These are phyloP conservation scores for Papiliotrema flavescens DNA, from an alignment of 1,284 basidiomycete species.

Conservation along the genomic window DNA sequence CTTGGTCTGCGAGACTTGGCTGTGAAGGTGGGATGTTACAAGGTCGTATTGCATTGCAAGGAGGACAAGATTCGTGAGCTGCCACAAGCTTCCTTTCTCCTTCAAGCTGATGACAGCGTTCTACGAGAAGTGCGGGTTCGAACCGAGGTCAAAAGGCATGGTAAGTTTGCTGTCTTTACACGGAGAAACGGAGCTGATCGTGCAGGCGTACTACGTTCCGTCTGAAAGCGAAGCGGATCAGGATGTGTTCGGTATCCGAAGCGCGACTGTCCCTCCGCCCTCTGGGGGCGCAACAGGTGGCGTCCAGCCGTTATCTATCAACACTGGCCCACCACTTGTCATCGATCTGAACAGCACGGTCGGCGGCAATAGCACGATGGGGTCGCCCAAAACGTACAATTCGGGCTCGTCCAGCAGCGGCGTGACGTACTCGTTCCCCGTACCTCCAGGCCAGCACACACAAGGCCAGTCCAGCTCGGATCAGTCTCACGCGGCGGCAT, in stretches of 20 bases:
- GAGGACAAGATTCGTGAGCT: conserved; percentile 81
- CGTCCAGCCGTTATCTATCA: background rate
- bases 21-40: conserved; percentile 77
- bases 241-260: background rate
- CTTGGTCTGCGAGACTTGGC: conserved; percentile 74
- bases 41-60: conserved; percentile 93
- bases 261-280: background rate
- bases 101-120: conserved; percentile 61
- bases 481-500: no score
- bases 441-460: background rate
- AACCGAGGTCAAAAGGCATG: conserved; percentile 12
- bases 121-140: conserved; percentile 86
- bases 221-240: background rate
- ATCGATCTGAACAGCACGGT: background rate
- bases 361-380: background rate
- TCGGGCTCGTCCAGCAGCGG: conserved; percentile 1
- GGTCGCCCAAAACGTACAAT: background rate
- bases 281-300: background rate
- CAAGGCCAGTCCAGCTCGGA: no score
- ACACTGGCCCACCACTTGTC: background rate
- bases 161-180: conserved; percentile 3
- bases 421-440: conserved; percentile 3
- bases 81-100: background rate
- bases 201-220: background rate
- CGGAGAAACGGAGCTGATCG: background rate